These are phyloP conservation scores for Wallacemonas sp. DNA, from an alignment of 208 protist species.

Conservation along the genomic window DNA sequence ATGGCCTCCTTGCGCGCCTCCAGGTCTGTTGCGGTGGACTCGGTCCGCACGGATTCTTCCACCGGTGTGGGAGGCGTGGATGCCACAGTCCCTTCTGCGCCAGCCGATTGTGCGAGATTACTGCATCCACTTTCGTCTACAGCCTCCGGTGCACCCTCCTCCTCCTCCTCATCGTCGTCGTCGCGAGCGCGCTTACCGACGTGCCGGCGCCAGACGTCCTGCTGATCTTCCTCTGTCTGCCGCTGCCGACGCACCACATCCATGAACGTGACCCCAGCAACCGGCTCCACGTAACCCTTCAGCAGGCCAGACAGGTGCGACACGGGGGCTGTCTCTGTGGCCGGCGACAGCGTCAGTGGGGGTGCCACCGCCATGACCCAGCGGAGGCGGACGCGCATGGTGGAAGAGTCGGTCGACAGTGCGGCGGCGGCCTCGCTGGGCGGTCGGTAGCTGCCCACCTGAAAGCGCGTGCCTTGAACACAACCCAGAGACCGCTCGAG, in stretches of 20 bases:
- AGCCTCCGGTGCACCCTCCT: not conserved
- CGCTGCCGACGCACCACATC: conserved; percentile 11
- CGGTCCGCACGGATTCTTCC: not conserved
- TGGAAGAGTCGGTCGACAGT: conserved; percentile 28
- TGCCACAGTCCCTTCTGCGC: too few relatives aligned
- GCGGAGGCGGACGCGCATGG: conserved; percentile 57
- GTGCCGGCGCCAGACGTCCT: conserved; percentile 6
- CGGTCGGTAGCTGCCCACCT: conserved; percentile 23
- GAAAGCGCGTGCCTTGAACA: conserved; percentile 45
- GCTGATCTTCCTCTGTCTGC: conserved; percentile 16
- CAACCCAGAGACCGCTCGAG: conserved; percentile 32
- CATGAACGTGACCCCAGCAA: conserved; percentile 13
- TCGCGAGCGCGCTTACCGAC: conserved; percentile 20
- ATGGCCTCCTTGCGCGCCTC: conserved; percentile 43
- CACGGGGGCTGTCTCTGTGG: not conserved
- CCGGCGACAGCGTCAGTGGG: conserved; percentile 12
- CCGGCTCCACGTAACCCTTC: conserved; percentile 30
- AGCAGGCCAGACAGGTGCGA: conserved; percentile 23
- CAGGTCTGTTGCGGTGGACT: conserved; percentile 22
- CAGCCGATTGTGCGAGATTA: too few relatives aligned
- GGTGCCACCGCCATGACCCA: conserved; percentile 54
- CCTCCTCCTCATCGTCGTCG: conserved; percentile 14
- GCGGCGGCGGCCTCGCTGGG: not conserved
- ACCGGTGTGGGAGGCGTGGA: not conserved
- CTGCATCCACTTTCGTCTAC: not conserved